These are phyloP conservation scores for Penicillium cosmopolitanum DNA, from an alignment of 495 filamentous ascomycete species.

Conservation along the genomic window DNA sequence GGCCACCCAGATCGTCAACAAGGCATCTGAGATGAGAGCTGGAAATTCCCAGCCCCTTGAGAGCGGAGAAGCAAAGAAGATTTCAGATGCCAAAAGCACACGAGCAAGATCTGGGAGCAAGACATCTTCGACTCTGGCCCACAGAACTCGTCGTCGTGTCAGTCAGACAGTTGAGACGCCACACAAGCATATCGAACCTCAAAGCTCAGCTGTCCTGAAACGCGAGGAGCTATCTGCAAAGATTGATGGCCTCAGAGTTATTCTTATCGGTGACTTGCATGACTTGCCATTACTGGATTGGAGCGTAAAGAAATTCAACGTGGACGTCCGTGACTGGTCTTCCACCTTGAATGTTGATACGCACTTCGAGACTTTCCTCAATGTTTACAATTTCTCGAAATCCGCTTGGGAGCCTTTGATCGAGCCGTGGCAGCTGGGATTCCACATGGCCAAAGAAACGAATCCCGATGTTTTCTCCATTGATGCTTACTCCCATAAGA, in stretches of 20 bases:
- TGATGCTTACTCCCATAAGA: constrained; percentile 84
- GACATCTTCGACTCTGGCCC: constrained; percentile 60
- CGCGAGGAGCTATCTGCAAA: constrained; percentile 84
- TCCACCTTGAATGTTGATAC: constrained; percentile 84
- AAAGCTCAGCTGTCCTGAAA: constrained; percentile 62
- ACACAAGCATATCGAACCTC: constrained; percentile 22
- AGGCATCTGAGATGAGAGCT: constrained; percentile 83
- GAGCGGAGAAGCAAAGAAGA: constrained; percentile 61
- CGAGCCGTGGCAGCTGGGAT: constrained; percentile 93
- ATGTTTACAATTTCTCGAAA: constrained; percentile 98
- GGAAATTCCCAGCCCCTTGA: constrained; percentile 49
- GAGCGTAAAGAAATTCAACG: constrained; percentile 87
- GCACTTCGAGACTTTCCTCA: constrained; percentile 87
- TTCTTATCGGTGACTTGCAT: constrained; percentile 93
- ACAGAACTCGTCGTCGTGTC: constrained; percentile 39
- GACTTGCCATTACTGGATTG: constrained; percentile 93
- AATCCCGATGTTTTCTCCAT: constrained; percentile 77
- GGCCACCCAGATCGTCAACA: constrained; percentile 89
- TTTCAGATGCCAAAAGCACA: constrained; percentile 64
- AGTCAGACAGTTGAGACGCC: constrained; percentile 39
- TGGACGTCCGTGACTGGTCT: constrained; percentile 88
- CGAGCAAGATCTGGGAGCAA: constrained; percentile 66
- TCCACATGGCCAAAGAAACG: constrained; percentile 81
- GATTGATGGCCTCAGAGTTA: constrained; percentile 86
- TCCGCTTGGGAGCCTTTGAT: constrained; percentile 97